A percentile compares a stretch with the other conserved stretches of the same genome.
Evolutionary conservation across 2,329 filamentous ascomycete genomes (phyloP).

Genomic region (Aspergillus cejpii): DNA sequence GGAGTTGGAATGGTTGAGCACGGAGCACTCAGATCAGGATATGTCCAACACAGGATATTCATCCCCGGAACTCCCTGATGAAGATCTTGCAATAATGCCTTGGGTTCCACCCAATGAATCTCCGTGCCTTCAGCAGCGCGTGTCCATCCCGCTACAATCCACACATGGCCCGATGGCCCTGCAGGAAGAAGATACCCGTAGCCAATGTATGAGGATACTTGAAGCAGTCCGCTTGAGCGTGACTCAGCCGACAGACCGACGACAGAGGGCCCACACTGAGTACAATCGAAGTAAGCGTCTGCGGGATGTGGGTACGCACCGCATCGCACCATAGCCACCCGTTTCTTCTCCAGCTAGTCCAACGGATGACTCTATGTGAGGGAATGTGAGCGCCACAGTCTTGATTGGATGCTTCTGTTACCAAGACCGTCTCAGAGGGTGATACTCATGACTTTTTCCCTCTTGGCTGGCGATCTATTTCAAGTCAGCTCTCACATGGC

Average conservation of each 20-base stretch:
- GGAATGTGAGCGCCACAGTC: too few relatives aligned
- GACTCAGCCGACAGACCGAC: slow-evolving; percentile 3
- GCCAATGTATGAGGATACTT: slow-evolving; percentile 11
- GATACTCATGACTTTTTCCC: too few relatives aligned
- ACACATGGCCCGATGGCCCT: background rate
- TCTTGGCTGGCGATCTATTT: too few relatives aligned
- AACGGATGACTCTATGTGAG: too few relatives aligned
- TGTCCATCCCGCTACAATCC: background rate
- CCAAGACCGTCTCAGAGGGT: too few relatives aligned
- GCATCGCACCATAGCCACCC: too few relatives aligned
- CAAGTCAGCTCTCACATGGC: too few relatives aligned
- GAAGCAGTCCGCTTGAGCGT: slow-evolving; percentile 5
- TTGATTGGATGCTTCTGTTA: too few relatives aligned
- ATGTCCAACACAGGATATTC: slow-evolving; percentile 10
- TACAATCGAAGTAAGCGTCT: too few relatives aligned
- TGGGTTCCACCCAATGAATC: background rate
- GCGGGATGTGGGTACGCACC: too few relatives aligned
- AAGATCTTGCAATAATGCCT: background rate
- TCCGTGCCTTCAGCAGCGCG: background rate
- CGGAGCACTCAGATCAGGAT: slow-evolving; percentile 7
- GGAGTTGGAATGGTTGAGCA: slow-evolving; percentile 6
- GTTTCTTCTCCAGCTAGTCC: too few relatives aligned
- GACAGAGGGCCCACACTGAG: slow-evolving; percentile 2
- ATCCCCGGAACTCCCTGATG: slow-evolving; percentile 5
- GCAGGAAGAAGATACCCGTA: slow-evolving; percentile 8